A percentile compares a stretch with the other conserved stretches of the same genome.
Conservation (phyloP, 192 early-diverging fungal species). For the Coemansia asiatica region DNA sequence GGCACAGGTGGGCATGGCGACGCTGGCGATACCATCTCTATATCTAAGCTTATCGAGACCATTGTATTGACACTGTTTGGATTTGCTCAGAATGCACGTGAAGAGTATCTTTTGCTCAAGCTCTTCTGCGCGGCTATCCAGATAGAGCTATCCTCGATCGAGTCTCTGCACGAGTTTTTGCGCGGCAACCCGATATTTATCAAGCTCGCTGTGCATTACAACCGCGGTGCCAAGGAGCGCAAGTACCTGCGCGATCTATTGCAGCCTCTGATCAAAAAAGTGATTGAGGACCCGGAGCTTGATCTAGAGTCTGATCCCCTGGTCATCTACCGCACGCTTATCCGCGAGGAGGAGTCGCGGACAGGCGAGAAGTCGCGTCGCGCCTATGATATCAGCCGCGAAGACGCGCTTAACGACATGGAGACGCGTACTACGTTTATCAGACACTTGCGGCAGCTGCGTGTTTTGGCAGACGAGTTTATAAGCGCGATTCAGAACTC, state of each 20-base stretch:
- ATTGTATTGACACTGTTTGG: slow-evolving; percentile 92
- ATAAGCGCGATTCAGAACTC: slow-evolving; percentile 78
- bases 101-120: slow-evolving; percentile 94
- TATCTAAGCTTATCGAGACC: slow-evolving; percentile 79
- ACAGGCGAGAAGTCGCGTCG: slow-evolving; percentile 80
- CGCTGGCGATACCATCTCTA: slow-evolving; percentile 40
- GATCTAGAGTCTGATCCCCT: slow-evolving; percentile 91
- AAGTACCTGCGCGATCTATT: slow-evolving; percentile 85
- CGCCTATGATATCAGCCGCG: slow-evolving; percentile 72
- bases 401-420: slow-evolving; percentile 80
- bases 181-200: slow-evolving; percentile 96
- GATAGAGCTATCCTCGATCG: slow-evolving; percentile 84
- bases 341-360: slow-evolving; percentile 85
- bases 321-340: slow-evolving; percentile 81
- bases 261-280: slow-evolving; percentile 75
- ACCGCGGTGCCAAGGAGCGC: slow-evolving; percentile 92
- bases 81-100: slow-evolving; percentile 94
- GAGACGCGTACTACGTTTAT: slow-evolving; percentile 71
- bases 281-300: slow-evolving; percentile 74
- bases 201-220: slow-evolving; percentile 94
- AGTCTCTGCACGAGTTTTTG: slow-evolving; percentile 86
- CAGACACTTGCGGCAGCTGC: slow-evolving; percentile 72
- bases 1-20: slow-evolving; percentile 10
- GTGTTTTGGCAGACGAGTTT: slow-evolving; percentile 80
- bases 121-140: slow-evolving; percentile 88